Conservation (phyloP, 495 filamentous ascomycete species). For the Neurospora discreta region DNA sequence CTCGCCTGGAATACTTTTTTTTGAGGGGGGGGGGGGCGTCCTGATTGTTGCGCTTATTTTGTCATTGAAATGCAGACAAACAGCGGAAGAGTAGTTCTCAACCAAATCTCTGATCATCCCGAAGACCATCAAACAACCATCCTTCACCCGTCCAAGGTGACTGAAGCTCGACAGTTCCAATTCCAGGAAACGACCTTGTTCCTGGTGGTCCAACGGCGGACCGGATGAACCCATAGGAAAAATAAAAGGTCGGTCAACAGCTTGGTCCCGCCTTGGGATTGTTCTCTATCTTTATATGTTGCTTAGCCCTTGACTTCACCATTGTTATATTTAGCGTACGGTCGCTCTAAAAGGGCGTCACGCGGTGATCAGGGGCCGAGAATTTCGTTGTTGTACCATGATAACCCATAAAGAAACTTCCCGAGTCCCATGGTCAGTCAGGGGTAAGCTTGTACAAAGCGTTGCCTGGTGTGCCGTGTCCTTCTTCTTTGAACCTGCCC, state of each 20-base stretch:
- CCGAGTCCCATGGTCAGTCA: neutral
- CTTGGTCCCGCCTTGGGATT: neutral
- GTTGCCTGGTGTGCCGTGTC: neutral
- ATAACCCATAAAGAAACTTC: neutral
- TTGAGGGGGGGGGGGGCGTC: too few relatives aligned
- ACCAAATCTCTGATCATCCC: too few relatives aligned
- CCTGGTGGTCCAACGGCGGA: neutral
- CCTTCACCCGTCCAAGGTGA: neutral
- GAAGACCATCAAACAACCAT: neutral
- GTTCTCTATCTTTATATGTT: neutral
- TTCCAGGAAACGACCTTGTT: neutral
- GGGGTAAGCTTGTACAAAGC: neutral
- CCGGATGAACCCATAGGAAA: neutral
- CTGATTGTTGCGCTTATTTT: neutral
- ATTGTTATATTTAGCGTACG: neutral
- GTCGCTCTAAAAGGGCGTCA: neutral
- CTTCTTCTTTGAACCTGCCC: neutral
- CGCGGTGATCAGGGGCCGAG: neutral
- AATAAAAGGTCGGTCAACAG: neutral
- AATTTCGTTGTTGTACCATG: neutral
- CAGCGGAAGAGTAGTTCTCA: neutral
- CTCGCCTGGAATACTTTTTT: neutral
- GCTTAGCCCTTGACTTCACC: neutral
- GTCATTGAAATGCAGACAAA: neutral
- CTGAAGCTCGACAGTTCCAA: neutral